These are phyloP conservation scores for Cyathus olla DNA, from an alignment of 1,284 basidiomycete genomes.

Conservation along the genomic window DNA sequence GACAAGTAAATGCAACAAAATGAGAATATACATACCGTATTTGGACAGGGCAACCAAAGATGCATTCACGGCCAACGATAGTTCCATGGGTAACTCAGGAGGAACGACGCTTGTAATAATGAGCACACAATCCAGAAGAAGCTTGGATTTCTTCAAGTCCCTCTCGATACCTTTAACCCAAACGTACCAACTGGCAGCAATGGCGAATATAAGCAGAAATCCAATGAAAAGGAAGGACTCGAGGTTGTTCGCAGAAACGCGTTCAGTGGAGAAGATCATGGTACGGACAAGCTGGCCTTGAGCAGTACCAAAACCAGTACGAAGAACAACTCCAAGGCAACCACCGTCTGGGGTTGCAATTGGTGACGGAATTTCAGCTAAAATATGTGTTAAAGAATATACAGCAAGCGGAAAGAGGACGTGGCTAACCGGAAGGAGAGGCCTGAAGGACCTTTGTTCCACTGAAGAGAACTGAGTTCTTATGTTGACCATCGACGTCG, in stretches of 20 bases:
- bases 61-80: constrained; percentile 94
- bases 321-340: constrained; percentile 90
- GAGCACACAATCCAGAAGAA: constrained; percentile 92
- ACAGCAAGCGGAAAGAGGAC: background rate
- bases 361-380: constrained; percentile 54
- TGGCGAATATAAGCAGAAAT: constrained; percentile 95
- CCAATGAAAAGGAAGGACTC: constrained; percentile 97
- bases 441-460: constrained; percentile 96
- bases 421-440: constrained; percentile 56
- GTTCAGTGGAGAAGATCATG: constrained; percentile 98
- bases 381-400: background rate
- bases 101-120: constrained; percentile 97
- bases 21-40: constrained; percentile 64
- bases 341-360: constrained; percentile 87
- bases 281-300: constrained; percentile 96
- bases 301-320: constrained; percentile 97
- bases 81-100: constrained; percentile 96
- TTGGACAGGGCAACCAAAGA: constrained; percentile 94
- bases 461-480: constrained; percentile 91
- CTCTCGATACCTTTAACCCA: constrained; percentile 95
- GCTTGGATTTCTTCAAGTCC: constrained; percentile 92
- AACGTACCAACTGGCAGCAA: constrained; percentile 96
- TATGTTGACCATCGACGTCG: constrained; percentile 88
- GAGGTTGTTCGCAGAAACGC: constrained; percentile 93
- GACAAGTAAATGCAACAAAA: background rate